Base-by-base conservation (phyloP, 2,329 filamentous ascomycete genomes). In the Cytospora piceicola region DNA sequence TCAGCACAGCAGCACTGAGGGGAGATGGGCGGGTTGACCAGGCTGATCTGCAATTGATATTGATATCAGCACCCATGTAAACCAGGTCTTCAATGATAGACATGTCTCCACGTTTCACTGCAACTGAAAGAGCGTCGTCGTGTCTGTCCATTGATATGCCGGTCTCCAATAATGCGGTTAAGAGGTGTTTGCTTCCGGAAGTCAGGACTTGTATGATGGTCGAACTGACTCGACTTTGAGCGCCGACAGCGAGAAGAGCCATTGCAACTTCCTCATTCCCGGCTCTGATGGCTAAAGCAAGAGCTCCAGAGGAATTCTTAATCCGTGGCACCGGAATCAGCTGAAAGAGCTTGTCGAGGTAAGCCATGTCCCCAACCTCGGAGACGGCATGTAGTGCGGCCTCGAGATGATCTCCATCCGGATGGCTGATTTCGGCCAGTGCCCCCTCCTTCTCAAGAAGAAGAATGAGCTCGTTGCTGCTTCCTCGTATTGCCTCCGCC, bases 1-100 rank as follows among this genome's bases (percentile, higher is more conserved):
- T 46, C 39, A 51, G 29, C 17, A 39, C 57, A 14, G 57, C 57
- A 30, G 57, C 57, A 34, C 39, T 39, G 5, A 59, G 39, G 20
- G 57, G 57, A 24, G 57, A 59, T 30, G 15, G 22, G 17, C 11
- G 2, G 32, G 12, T 6, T 34, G 32, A 8, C 5, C 6, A 34
- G 2, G 3, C 5, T 29, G 27, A 5, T 29, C 27, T 29, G 27
- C 27, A 29, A 3, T 14, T 36, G n/a, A 9, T 2, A 36, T 7
- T 36, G 3, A 56, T 6, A 32, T 58, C 39, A 32, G 56, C 39
- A 22, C 56, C 36, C 11, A 14, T 39, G 9, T 22, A 22, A 29
- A 58, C 32, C 27, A 58, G 3, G 22, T 29, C 14, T 11, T 58
- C 34, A 20, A 58, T n/a, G 0, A 58, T 7, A 20, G 56, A 11